Conservation (phyloP, 2,329 filamentous ascomycete genomes). For the Aplosporella prunicola region DNA sequence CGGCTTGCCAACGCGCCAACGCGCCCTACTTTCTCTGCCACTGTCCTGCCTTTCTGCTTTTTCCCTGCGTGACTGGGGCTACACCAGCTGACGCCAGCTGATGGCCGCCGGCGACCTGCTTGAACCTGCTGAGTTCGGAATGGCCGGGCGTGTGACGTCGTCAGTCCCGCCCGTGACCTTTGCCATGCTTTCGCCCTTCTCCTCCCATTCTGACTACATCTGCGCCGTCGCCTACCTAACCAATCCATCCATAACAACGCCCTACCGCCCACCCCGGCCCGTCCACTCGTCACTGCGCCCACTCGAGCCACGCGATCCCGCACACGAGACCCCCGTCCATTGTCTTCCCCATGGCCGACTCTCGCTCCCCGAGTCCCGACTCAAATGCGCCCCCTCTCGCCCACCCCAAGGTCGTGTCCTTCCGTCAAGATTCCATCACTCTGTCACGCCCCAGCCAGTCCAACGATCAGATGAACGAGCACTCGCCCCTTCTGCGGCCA, state of each 20-base stretch:
- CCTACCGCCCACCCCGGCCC: background rate
- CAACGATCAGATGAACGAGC: conserved; percentile 23
- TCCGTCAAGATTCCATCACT: conserved; percentile 20
- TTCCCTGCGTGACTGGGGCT: too few relatives aligned
- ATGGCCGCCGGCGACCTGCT: background rate
- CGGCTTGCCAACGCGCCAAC: conserved; percentile 2
- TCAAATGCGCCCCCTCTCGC: background rate
- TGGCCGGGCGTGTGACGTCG: conserved; percentile 10
- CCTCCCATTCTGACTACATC: background rate
- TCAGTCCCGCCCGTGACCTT: conserved; percentile 2
- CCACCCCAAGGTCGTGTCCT: conserved; percentile 28
- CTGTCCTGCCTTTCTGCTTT: background rate
- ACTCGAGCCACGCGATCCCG: conserved; percentile 2
- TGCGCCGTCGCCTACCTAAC: too few relatives aligned
- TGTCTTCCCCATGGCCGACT: conserved; percentile 2
- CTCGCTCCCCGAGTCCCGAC: conserved; percentile 1
- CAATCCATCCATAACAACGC: too few relatives aligned
- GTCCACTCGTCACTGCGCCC: conserved; percentile 4
- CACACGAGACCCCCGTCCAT: conserved; percentile 3
- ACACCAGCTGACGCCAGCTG: conserved; percentile 1
- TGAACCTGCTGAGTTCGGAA: background rate
- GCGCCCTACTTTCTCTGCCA: background rate
- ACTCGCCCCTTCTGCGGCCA: conserved; percentile 25
- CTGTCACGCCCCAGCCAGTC: conserved; percentile 3
- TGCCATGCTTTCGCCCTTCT: background rate